Evolutionary conservation across 192 early-diverging fungal species (phyloP), one percentile per base, ranked within the genome.

Genomic region (Diversispora epigaea): DNA sequence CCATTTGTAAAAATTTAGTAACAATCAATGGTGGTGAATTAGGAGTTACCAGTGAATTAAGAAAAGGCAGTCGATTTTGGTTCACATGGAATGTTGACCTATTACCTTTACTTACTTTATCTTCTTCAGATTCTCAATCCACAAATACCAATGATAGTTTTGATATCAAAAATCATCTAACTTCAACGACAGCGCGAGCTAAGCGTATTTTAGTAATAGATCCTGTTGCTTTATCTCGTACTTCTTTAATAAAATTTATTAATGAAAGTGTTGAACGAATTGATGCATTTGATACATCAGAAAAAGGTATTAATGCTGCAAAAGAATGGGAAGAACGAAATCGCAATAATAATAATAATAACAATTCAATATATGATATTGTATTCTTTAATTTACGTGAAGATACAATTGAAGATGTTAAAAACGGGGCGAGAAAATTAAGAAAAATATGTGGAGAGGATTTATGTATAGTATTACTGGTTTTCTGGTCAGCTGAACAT

Each of bases 1-100:
- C 86, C 46, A 95, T 95, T 50, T 91, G 87, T 50, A 89, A 90
- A 77, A 85, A 88, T 46, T 80, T 95, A 11, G 87, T 89, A 21
- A 84, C 85, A 80, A 84, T 92, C 68, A 86, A 90, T 60, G 90
- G 89, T 7, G 93, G 93, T 10, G 72, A 83, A 40, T 84, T 94
- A 41, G 84, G 84, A 25, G 90, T 93, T 21, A 83, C 89, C 60
- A 87, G 86, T 66, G 83, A 86, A 71, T 78, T 84, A 17, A 87
- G 87, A 6, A 76, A 84, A 60, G 91, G 92, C 32, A 89, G 88
- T 7, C 87, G 82, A 49, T 93, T 93, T 79, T 87, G 82, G 68
- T 91, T 93, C 61, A 91, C 88, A 3, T 80, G 83, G 83, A 63
- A 46, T 32, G 56, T 56, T 17, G 72, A 62, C 8, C 45, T 19